These are phyloP conservation scores for Cladophialophora chaetospira DNA, from an alignment of 2,329 filamentous ascomycete species.

Conservation along the genomic window DNA sequence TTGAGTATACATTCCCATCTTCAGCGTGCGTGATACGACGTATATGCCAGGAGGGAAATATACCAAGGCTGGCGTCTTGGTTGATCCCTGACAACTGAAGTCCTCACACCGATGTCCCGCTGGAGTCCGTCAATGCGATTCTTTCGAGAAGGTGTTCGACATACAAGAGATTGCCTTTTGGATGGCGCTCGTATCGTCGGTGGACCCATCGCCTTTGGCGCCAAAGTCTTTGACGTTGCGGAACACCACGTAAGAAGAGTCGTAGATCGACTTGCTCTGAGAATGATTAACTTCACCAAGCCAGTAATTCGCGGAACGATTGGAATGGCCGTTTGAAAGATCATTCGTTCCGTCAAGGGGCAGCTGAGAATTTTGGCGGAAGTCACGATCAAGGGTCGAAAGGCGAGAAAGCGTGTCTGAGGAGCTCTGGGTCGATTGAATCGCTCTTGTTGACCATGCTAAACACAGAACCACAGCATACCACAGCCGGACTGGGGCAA, in stretches of 20 bases:
- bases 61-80: neutral
- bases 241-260: neutral
- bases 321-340: neutral
- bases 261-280: neutral
- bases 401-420: neutral
- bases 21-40: neutral
- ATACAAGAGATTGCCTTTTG: neutral
- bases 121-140: neutral
- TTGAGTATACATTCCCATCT: neutral
- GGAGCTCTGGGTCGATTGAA: too few relatives aligned
- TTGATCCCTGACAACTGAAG: neutral
- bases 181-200: neutral
- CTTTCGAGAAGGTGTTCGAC: neutral
- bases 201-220: neutral
- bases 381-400: neutral
- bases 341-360: neutral
- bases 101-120: neutral
- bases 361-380: neutral
- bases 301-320: neutral
- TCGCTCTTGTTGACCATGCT: neutral
- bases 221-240: conserved; percentile 2
- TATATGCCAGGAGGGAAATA: conserved; percentile 1
- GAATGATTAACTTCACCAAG: neutral
- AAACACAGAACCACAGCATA: neutral
- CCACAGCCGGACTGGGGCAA: neutral